Base-by-base conservation (phyloP, 495 filamentous ascomycete genomes). In the Penicillium diatomitis region DNA sequence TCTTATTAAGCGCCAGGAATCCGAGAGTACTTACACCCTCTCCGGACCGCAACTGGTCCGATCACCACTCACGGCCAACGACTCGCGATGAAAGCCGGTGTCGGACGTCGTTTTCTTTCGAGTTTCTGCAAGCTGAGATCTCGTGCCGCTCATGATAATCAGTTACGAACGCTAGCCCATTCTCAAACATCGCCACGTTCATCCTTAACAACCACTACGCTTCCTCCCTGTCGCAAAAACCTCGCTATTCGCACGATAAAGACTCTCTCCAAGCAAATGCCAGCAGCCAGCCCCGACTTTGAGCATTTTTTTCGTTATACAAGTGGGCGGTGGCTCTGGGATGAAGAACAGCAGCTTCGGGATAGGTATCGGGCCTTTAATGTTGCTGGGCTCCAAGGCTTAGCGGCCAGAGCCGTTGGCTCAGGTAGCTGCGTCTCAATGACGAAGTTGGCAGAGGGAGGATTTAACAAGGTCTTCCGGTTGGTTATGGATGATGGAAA, bases 271-370 rank as follows among this genome's bases (percentile, higher is more conserved):
- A 37, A 37, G 35, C 35, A 37, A 37, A 10, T 37, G 35, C 35
- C 35, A 37, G 35, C 35, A 37, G 35, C 6, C 35, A 37, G 35
- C 35, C 35, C 35, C 35, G 35, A 37, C 35, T 37, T 37, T 37
- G 35, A 42, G 9, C 29, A 42, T 4, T 53, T 70, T 28, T 68
- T 67, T 47, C 44, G 54, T 6, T 71, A 65, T 51, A 60, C 58
- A 7, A 66, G 62, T 41, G 60, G 64, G 33, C 58, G 64, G 28
- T 71, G 64, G 57, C 35, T 67, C 8, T 59, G 56, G 50, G 50
- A 71, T 38, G 67, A 71, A 48, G 51, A 65, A 37, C 41, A 56
- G 20, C 58, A 67, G 49, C 53, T 66, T 39, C 31, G 38, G 20
- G 49, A 56, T n/a, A 56, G 66, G 32, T 64, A 63, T 46, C 44